Evolutionary conservation across 108 stramenopile species (phyloP).

Genomic region (Nitzschia sp.): DNA sequence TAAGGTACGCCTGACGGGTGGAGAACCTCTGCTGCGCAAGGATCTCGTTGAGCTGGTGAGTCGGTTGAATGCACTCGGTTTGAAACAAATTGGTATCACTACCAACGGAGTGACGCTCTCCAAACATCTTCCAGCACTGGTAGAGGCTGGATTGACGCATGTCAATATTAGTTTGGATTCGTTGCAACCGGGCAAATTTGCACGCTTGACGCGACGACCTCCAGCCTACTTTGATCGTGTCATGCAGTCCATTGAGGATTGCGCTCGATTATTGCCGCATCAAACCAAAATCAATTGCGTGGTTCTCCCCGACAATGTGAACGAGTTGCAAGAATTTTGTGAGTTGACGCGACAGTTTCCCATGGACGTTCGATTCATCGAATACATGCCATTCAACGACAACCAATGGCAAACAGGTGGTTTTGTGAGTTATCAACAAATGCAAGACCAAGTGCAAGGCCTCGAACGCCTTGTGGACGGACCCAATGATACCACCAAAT

Average conservation of each 20-base stretch:
- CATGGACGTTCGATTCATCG: conserved; percentile 95
- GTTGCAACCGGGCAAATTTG: conserved; percentile 81
- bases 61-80: conserved; percentile 47
- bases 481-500: conserved; percentile 96
- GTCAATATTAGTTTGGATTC: conserved; percentile 96
- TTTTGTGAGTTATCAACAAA: conserved; percentile 87
- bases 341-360: conserved; percentile 60
- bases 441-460: conserved; percentile 55
- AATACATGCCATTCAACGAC: conserved; percentile 99
- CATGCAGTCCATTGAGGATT: conserved; percentile 67
- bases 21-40: conserved; percentile 91
- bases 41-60: conserved; percentile 74
- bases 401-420: conserved; percentile 84
- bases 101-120: conserved; percentile 92
- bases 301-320: conserved; percentile 91
- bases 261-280: conserved; percentile 38
- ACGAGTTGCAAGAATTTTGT: conserved; percentile 88
- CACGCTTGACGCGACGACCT: conserved; percentile 83
- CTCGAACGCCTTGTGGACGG: conserved; percentile 62
- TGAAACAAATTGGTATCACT: conserved; percentile 85
- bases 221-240: conserved; percentile 60
- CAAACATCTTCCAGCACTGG: conserved; percentile 62
- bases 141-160: conserved; percentile 87
- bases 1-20: conserved; percentile 88
- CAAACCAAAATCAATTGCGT: conserved; percentile 96